These are phyloP conservation scores for Boletus huronensis DNA, from an alignment of 768 basidiomycete genomes.

Conservation along the genomic window DNA sequence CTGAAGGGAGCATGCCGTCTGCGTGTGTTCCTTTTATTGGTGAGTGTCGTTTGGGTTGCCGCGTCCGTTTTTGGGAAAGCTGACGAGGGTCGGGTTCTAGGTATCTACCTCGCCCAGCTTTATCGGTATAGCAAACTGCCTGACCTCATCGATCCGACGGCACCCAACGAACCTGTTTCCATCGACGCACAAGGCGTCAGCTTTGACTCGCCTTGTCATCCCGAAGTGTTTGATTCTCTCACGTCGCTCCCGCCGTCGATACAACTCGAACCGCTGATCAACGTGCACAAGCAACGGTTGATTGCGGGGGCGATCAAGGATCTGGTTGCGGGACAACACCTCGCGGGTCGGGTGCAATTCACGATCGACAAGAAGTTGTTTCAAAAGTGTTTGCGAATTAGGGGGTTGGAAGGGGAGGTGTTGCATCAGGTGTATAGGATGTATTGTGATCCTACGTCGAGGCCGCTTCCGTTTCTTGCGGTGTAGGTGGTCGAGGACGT, in stretches of 20 bases:
- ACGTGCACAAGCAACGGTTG: constrained; percentile 83
- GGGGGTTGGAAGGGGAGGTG: constrained; percentile 56
- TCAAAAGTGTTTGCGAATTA: constrained; percentile 68
- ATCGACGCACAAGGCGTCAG: constrained; percentile 60
- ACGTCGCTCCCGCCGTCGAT: constrained; percentile 71
- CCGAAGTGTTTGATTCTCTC: constrained; percentile 75
- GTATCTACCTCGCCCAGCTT: constrained; percentile 74
- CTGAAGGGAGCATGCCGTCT: constrained; percentile 43
- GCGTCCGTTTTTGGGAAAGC: neutral
- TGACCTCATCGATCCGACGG: constrained; percentile 79
- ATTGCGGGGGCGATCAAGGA: constrained; percentile 79
- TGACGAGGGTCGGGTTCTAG: constrained; percentile 34
- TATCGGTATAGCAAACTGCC: constrained; percentile 63
- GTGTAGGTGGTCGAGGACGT: constrained; percentile 12
- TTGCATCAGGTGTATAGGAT: constrained; percentile 47
- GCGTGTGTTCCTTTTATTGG: constrained; percentile 84
- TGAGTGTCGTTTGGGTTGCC: constrained; percentile 31
- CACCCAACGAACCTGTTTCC: constrained; percentile 63
- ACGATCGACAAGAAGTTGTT: constrained; percentile 72
- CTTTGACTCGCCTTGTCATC: constrained; percentile 68
- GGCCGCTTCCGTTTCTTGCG: constrained; percentile 20
- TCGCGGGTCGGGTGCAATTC: constrained; percentile 69
- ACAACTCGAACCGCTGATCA: constrained; percentile 81
- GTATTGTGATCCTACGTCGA: constrained; percentile 29
- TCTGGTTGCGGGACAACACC: constrained; percentile 78